Base-by-base conservation (phyloP, 2,329 filamentous ascomycete genomes). In the Triangularia verruculosa region DNA sequence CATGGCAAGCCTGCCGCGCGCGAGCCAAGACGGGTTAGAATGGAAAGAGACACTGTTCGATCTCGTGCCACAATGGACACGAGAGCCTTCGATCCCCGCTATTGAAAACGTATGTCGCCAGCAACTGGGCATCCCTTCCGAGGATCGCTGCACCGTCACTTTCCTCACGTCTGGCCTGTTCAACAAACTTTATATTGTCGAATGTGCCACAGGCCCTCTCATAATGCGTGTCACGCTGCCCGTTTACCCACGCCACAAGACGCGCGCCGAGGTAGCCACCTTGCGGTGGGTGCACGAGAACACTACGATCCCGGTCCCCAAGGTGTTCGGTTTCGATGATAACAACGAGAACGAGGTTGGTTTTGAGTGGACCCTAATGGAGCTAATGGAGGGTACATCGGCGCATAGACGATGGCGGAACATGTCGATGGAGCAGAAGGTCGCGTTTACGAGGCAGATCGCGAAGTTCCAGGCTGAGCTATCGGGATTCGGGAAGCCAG, bases 291-390 rank as follows among this genome's bases (percentile, higher is more conserved):
- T 79, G 13, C 62, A 65, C 4, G 59, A 68, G 4, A 67, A 70
- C 39, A 76, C 76, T 0, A 57, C 61, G 0, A 69, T 78, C 1
- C 77, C 75, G 0, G 71, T 78, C 3, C 72, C 78, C 1, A 56
- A 66, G 1, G 70, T 79, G 2, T 55, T 76, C 34, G 73, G 68
- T 1, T 78, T 72, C 61, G 72, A 77, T 25, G 69, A 74, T 27
- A 72, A 64, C 7, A 65, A 54, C 15, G 52, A 72, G 1, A 79
- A 78, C 30, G 68, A 73, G 22, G 70, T 79, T 27, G 76, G 74
- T 0, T 77, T 74, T 17, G 77, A 79, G 68, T 80, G 77, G 76
- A 78, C 78, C 9, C 58, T 78, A 12, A 77, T 79, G 74, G 59
- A 66, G 69, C 17, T 64, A 4, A 66, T 66, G 59, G 57, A 59